phyloP scores from a whole-genome alignment of 2,329 filamentous ascomycete species.

The Eutypa lata region DNA sequence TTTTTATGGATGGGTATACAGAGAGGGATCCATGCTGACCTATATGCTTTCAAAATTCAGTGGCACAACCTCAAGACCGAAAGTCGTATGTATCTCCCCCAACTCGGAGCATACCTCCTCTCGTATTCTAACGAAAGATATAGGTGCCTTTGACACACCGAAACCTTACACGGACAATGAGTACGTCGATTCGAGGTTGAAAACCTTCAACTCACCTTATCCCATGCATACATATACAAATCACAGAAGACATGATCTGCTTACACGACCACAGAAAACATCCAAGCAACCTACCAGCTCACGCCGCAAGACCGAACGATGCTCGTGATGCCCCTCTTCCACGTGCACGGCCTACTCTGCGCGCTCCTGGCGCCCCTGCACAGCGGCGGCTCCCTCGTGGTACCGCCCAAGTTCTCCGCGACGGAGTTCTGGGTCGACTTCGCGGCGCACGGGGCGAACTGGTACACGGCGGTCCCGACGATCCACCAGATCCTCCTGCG shows the following conservation, averaged over 20 bases:
- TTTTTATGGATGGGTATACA: too few relatives aligned
- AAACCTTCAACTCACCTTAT: background rate
- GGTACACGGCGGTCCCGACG: constrained; percentile 91
- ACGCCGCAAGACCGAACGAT: constrained; percentile 71
- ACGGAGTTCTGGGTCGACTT: constrained; percentile 82
- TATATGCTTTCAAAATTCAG: constrained; percentile 27
- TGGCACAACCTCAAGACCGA: constrained; percentile 80
- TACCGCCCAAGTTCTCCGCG: constrained; percentile 77
- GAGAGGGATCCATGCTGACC: too few relatives aligned
- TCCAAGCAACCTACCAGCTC: constrained; percentile 73
- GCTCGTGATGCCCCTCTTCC: constrained; percentile 88
- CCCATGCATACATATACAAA: too few relatives aligned
- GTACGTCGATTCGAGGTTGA: constrained; percentile 35
- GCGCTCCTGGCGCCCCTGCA: constrained; percentile 75
- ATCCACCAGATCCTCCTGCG: constrained; percentile 88
- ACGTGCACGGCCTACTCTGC: constrained; percentile 84
- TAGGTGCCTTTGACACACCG: constrained; percentile 74
- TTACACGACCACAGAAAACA: constrained; percentile 55
- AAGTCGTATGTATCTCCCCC: constrained; percentile 57
- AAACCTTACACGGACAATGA: constrained; percentile 80
- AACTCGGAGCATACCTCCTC: background rate
- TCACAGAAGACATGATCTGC: background rate
- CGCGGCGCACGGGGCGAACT: constrained; percentile 70
- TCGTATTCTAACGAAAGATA: constrained; percentile 11
- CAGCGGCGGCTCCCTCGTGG: constrained; percentile 74